Evolutionary conservation across 2,329 filamentous ascomycete species (phyloP).

Genomic region (Phialophora verrucosa): DNA sequence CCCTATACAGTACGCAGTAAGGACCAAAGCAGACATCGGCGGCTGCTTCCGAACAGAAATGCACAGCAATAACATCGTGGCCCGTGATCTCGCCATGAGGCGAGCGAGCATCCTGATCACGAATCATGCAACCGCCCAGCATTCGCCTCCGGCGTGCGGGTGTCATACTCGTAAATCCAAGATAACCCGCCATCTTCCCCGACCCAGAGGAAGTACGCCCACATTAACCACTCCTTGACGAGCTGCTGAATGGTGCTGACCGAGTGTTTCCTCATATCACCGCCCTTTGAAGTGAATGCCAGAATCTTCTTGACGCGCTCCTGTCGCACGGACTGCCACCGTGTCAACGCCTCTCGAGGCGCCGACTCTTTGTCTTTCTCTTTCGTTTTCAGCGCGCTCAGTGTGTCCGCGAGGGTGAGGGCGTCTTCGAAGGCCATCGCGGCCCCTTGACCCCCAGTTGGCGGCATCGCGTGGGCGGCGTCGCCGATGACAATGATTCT

Average conservation of each 20-base stretch:
- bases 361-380: slow-evolving; percentile 7
- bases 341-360: slow-evolving; percentile 5
- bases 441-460: slow-evolving; percentile 36
- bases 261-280: slow-evolving; percentile 26
- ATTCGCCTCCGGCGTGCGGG: not conserved
- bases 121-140: not conserved
- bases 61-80: not conserved
- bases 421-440: slow-evolving; percentile 38
- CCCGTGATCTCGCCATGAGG: not conserved
- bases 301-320: slow-evolving; percentile 56
- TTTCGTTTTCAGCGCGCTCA: slow-evolving; percentile 18
- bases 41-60: not conserved
- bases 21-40: not conserved
- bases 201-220: slow-evolving; percentile 27
- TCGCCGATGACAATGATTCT: slow-evolving; percentile 36
- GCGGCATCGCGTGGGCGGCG: slow-evolving; percentile 38
- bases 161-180: slow-evolving; percentile 32
- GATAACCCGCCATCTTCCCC: slow-evolving; percentile 24
- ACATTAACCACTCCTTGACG: slow-evolving; percentile 35
- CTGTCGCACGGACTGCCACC: slow-evolving; percentile 59
- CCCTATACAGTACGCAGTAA: not conserved
- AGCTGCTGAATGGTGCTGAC: slow-evolving; percentile 28
- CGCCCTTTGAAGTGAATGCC: slow-evolving; percentile 49
- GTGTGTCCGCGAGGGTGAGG: slow-evolving; percentile 33
- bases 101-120: not conserved